phyloP scores from a whole-genome alignment of 768 basidiomycete species.

The Strobilomyces confusus region DNA sequence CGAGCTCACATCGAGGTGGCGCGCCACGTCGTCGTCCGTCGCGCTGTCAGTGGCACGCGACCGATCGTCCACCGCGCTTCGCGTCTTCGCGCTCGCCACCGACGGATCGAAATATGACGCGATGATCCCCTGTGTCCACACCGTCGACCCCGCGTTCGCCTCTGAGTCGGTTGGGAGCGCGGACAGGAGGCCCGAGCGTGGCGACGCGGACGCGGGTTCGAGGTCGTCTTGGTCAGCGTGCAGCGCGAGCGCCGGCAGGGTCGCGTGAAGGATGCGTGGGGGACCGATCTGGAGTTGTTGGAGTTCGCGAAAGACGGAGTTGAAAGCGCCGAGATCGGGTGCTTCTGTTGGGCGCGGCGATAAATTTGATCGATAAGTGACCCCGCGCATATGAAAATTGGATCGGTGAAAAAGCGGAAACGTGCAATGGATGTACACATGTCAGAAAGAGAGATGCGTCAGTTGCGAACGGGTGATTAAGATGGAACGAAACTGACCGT shows the following conservation, averaged over 20 bases:
- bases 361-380: background rate
- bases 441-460: background rate
- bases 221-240: slow-evolving; percentile 12
- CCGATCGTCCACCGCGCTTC: slow-evolving; percentile 25
- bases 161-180: slow-evolving; percentile 32
- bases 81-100: slow-evolving; percentile 24
- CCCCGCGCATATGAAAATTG: slow-evolving; percentile 10
- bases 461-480: background rate
- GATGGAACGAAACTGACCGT: slow-evolving; percentile 31
- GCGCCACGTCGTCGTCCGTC: slow-evolving; percentile 12
- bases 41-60: slow-evolving; percentile 23
- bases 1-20: background rate
- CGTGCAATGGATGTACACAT: background rate
- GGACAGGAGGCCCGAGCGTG: slow-evolving; percentile 22
- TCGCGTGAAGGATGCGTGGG: slow-evolving; percentile 23
- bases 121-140: slow-evolving; percentile 59
- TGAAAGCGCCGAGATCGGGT: slow-evolving; percentile 73
- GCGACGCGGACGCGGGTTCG: slow-evolving; percentile 18
- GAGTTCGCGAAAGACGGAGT: slow-evolving; percentile 63
- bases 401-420: slow-evolving; percentile 4
- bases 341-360: slow-evolving; percentile 38
- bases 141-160: slow-evolving; percentile 52
- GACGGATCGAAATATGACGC: slow-evolving; percentile 50
- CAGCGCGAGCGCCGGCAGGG: slow-evolving; percentile 7
- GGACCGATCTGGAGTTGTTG: slow-evolving; percentile 50